phyloP scores from a whole-genome alignment of 805 yeast genomes.

The Teunomyces tritomae region DNA sequence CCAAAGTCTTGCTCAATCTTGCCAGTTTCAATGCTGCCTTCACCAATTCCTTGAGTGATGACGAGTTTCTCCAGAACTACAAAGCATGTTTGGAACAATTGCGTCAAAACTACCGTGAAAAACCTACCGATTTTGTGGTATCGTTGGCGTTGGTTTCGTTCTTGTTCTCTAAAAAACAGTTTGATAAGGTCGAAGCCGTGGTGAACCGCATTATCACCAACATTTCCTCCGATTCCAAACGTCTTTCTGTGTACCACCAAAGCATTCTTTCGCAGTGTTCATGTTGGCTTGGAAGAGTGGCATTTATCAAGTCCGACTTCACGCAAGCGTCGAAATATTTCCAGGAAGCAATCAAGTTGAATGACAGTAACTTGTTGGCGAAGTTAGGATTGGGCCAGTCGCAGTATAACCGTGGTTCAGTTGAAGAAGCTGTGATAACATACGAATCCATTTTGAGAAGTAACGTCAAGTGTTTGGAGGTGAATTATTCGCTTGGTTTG shows the following conservation, averaged over 20 bases:
- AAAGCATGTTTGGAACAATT: conserved; percentile 53
- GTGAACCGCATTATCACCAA: conserved; percentile 45
- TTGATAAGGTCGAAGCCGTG: conserved; percentile 54
- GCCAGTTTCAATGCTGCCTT: conserved; percentile 65
- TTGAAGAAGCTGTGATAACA: conserved; percentile 82
- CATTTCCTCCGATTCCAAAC: conserved; percentile 14
- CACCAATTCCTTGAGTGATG: conserved; percentile 54
- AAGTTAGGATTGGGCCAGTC: conserved; percentile 85
- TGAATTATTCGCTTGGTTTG: conserved; percentile 71
- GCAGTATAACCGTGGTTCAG: conserved; percentile 66
- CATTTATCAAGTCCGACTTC: conserved; percentile 57
- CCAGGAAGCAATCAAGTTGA: conserved; percentile 64
- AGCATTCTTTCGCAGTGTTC: conserved; percentile 35
- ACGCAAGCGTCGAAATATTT: conserved; percentile 71
- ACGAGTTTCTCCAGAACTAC: conserved; percentile 61
- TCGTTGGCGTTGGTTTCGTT: conserved; percentile 67
- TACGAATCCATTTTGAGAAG: conserved; percentile 71
- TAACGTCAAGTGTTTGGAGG: conserved; percentile 70
- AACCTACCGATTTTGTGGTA: conserved; percentile 56
- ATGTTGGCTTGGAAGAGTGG: conserved; percentile 85
- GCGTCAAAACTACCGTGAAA: conserved; percentile 34
- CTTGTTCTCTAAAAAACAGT: conserved; percentile 66
- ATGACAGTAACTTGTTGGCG: conserved; percentile 65
- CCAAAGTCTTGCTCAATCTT: conserved; percentile 63
- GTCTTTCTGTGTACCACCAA: conserved; percentile 26